Conservation (phyloP, 169 alveolate species). For the Plasmodium inui region DNA sequence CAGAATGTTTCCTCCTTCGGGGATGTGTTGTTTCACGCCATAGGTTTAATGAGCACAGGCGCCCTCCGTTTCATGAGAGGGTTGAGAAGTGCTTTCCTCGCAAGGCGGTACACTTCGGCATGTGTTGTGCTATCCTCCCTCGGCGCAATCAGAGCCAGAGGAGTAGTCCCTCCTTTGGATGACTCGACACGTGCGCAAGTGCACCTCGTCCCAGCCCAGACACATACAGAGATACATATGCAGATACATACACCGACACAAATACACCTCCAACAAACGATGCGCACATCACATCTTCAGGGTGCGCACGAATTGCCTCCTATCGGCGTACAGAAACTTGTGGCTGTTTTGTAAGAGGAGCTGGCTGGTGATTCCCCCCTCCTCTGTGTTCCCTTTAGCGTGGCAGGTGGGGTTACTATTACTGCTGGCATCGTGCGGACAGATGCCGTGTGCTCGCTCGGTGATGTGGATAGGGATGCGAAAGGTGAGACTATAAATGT, state of each 20-base stretch:
- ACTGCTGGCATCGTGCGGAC: not conserved
- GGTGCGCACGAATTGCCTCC: not conserved
- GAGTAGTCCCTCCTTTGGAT: too few relatives aligned
- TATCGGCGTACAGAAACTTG: conserved; percentile 7
- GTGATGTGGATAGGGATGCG: conserved; percentile 20
- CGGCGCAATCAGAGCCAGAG: too few relatives aligned
- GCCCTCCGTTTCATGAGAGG: not conserved
- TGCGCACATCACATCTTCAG: not conserved
- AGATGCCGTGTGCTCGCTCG: not conserved
- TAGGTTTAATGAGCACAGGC: not conserved
- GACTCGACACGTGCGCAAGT: not conserved
- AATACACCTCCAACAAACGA: too few relatives aligned
- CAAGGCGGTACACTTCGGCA: not conserved
- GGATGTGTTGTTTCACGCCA: not conserved
- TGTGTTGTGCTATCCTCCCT: too few relatives aligned
- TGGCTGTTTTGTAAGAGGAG: not conserved
- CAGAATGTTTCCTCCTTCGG: not conserved
- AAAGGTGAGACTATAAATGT: conserved; percentile 1
- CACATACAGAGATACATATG: too few relatives aligned
- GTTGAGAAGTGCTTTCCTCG: not conserved
- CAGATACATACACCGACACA: not conserved
- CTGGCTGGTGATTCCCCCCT: not conserved
- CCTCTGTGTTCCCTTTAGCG: not conserved
- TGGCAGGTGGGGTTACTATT: not conserved
- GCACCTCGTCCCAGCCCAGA: too few relatives aligned